These are phyloP conservation scores for Arabis hirsuta DNA, from an alignment of 345 rosid species.

Conservation along the genomic window DNA sequence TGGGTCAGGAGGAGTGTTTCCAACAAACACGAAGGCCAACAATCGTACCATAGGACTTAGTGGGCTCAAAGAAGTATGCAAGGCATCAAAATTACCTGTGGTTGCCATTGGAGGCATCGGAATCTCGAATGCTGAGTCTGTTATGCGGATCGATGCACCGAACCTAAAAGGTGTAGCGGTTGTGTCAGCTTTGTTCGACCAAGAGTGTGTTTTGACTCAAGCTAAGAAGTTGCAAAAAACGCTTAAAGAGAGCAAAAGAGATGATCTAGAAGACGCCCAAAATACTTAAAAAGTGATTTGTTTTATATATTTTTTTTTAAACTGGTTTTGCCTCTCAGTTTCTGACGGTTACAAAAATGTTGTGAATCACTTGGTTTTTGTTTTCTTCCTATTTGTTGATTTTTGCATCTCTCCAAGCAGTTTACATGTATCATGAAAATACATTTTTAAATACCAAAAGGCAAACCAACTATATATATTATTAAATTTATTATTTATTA, in stretches of 20 bases:
- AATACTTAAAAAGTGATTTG: neutral
- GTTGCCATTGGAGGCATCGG: conserved; percentile 92
- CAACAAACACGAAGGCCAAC: conserved; percentile 79
- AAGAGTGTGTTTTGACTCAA: conserved; percentile 56
- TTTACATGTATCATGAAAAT: neutral
- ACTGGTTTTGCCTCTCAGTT: neutral
- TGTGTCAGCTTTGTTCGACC: conserved; percentile 80
- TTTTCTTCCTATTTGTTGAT: neutral
- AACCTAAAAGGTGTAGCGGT: conserved; percentile 86
- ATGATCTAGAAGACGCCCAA: neutral
- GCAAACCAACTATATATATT: neutral
- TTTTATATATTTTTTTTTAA: neutral
- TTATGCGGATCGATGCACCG: conserved; percentile 55
- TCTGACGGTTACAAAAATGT: conserved; percentile 6
- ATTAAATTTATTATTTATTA: too few species aligned
- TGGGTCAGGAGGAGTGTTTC: conserved; percentile 88
- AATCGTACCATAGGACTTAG: conserved; percentile 79
- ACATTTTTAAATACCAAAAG: neutral
- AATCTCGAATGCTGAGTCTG: conserved; percentile 59
- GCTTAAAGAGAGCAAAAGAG: conserved; percentile 44
- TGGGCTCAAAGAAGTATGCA: conserved; percentile 73
- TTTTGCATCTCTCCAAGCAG: neutral
- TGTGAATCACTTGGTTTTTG: neutral
- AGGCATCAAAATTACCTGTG: conserved; percentile 77
- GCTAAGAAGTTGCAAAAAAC: conserved; percentile 56